Evolutionary conservation across 2,329 filamentous ascomycete genomes (phyloP).

Genomic region (Berkeleyomyces basicola): DNA sequence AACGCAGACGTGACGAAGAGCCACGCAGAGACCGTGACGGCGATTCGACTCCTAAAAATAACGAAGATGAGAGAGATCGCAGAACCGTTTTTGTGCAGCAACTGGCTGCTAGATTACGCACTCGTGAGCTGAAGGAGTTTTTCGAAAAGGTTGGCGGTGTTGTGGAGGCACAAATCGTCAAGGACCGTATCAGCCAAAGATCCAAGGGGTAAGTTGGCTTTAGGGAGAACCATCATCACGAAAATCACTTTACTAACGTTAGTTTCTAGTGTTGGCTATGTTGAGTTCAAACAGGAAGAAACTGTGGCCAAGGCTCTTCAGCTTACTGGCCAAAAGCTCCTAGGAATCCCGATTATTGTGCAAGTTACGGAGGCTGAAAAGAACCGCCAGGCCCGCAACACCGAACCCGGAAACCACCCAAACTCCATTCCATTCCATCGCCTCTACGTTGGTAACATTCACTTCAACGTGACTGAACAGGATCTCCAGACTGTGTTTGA

Average conservation of each 20-base stretch:
- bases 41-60: constrained; percentile 54
- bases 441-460: constrained; percentile 96
- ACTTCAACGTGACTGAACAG: constrained; percentile 96
- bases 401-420: constrained; percentile 51
- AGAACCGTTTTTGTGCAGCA: constrained; percentile 98
- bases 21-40: constrained; percentile 26
- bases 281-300: constrained; percentile 95
- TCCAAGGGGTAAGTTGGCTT: constrained; percentile 68
- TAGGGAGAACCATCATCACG: background rate
- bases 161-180: constrained; percentile 95
- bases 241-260: background rate
- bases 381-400: constrained; percentile 84
- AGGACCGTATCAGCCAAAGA: constrained; percentile 88
- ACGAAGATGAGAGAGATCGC: constrained; percentile 89
- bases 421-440: constrained; percentile 91
- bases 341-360: constrained; percentile 97
- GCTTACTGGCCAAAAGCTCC: constrained; percentile 94
- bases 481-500: constrained; percentile 94
- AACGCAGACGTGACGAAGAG: constrained; percentile 32
- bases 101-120: constrained; percentile 81
- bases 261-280: constrained; percentile 71
- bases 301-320: constrained; percentile 86
- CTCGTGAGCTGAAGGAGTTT: constrained; percentile 81
- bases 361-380: constrained; percentile 98
- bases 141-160: constrained; percentile 92